These are phyloP conservation scores for Pelargonium citronellum DNA, from an alignment of 441 rosid genomes.

Conservation along the genomic window DNA sequence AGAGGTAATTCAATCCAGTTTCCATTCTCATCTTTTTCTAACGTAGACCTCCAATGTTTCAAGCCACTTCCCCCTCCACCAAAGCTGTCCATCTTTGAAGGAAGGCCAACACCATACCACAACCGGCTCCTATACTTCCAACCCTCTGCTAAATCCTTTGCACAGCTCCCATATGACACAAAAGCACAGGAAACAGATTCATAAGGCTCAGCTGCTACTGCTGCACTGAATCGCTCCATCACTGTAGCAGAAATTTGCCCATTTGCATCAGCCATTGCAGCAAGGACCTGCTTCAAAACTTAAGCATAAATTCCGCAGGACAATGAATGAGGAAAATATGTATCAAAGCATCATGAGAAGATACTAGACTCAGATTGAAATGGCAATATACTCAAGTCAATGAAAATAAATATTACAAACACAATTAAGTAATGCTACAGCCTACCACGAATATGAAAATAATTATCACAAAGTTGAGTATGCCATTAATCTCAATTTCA, in stretches of 20 bases:
- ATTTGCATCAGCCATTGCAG: conserved; percentile 98
- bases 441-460: conserved; percentile 8
- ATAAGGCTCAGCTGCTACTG: conserved; percentile 97
- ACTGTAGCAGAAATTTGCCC: conserved; percentile 87
- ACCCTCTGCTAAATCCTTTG: conserved; percentile 88
- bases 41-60: conserved; percentile 77
- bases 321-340: conserved; percentile 12
- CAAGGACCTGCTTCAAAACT: conserved; percentile 60
- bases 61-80: conserved; percentile 98
- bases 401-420: neutral
- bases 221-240: conserved; percentile 98
- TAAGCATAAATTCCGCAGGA: conserved; percentile 24
- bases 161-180: conserved; percentile 96
- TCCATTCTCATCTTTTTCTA: conserved; percentile 93
- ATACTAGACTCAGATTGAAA: neutral
- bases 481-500: neutral
- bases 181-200: conserved; percentile 97
- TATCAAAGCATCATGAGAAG: conserved; percentile 16
- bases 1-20: conserved; percentile 95
- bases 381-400: conserved; percentile 2
- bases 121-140: conserved; percentile 97
- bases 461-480: neutral
- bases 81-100: conserved; percentile 54
- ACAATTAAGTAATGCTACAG: conserved; percentile 3
- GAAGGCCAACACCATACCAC: conserved; percentile 94